phyloP scores from a whole-genome alignment of 192 early-diverging fungal genomes.

The Coemansia sp. region DNA sequence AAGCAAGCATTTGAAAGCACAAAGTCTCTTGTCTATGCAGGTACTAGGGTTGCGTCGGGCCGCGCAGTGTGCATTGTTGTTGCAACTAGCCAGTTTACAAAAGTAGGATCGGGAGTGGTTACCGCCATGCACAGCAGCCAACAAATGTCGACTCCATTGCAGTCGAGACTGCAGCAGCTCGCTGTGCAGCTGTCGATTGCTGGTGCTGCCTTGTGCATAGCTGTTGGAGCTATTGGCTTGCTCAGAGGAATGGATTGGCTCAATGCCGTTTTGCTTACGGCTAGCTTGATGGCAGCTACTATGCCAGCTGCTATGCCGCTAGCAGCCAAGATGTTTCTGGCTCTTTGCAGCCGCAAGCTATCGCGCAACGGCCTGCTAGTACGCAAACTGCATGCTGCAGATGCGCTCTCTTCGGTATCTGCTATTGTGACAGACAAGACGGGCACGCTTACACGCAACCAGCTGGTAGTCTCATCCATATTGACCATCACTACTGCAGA shows the following conservation, averaged over 20 bases:
- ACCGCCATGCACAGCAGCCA: constrained; percentile 9
- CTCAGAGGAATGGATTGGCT: constrained; percentile 33
- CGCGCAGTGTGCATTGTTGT: constrained; percentile 33
- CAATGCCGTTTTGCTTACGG: constrained; percentile 29
- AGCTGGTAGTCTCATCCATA: constrained; percentile 57
- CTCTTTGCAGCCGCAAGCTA: constrained; percentile 22
- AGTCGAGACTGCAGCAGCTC: constrained; percentile 25
- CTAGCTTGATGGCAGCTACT: constrained; percentile 47
- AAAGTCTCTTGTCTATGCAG: constrained; percentile 27
- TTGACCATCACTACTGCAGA: constrained; percentile 11
- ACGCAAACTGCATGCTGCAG: constrained; percentile 62
- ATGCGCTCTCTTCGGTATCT: constrained; percentile 62
- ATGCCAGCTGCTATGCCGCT: constrained; percentile 53
- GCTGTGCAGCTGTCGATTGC: constrained; percentile 18
- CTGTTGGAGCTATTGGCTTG: constrained; percentile 19
- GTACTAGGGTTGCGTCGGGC: constrained; percentile 32
- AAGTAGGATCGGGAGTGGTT: constrained; percentile 15
- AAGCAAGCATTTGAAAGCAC: constrained; percentile 4
- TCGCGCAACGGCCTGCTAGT: constrained; percentile 58
- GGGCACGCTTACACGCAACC: constrained; percentile 65
- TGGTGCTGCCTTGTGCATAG: constrained; percentile 16
- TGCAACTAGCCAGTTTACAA: constrained; percentile 28
- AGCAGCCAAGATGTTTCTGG: constrained; percentile 43
- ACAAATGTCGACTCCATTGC: constrained; percentile 18
- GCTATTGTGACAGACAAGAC: constrained; percentile 73